Conservation (phyloP, 1,284 basidiomycete genomes). For the Irpex sp. region DNA sequence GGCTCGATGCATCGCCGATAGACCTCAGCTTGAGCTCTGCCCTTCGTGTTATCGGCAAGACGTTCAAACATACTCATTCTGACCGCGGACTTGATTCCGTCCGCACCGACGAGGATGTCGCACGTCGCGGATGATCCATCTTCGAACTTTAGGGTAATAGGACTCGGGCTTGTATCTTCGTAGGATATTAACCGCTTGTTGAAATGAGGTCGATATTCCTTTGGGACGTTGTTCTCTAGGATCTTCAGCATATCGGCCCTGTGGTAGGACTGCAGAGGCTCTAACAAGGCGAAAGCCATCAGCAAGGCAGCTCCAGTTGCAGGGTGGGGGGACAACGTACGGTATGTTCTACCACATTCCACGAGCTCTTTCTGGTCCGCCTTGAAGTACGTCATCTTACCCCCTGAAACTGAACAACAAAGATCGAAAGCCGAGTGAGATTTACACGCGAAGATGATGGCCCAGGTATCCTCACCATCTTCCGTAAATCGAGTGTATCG, state of each 20-base stretch:
- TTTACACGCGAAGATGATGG: too few species aligned
- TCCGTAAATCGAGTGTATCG: too few species aligned
- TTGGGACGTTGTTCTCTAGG: conserved; percentile 34
- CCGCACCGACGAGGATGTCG: conserved; percentile 50
- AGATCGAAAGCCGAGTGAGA: too few species aligned
- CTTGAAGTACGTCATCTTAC: too few species aligned
- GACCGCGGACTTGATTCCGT: conserved; percentile 37
- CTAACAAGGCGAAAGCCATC: conserved; percentile 20
- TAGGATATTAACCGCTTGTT: conserved; percentile 39
- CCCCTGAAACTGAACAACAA: too few species aligned
- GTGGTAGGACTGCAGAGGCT: conserved; percentile 36
- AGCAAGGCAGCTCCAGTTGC: too few species aligned
- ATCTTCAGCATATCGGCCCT: conserved; percentile 42
- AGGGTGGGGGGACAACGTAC: too few species aligned
- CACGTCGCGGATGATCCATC: conserved; percentile 40
- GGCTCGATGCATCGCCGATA: conserved; percentile 23
- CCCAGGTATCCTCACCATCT: too few species aligned
- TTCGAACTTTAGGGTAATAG: conserved; percentile 36
- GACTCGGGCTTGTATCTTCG: conserved; percentile 13
- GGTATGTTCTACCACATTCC: too few species aligned
- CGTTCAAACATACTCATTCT: conserved; percentile 24
- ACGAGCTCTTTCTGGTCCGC: too few species aligned
- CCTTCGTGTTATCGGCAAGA: conserved; percentile 15
- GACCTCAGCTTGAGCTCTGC: conserved; percentile 11
- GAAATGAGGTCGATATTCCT: conserved; percentile 27